Conservation (phyloP, 2,329 filamentous ascomycete species). For the Ceratocystis colombiana region DNA sequence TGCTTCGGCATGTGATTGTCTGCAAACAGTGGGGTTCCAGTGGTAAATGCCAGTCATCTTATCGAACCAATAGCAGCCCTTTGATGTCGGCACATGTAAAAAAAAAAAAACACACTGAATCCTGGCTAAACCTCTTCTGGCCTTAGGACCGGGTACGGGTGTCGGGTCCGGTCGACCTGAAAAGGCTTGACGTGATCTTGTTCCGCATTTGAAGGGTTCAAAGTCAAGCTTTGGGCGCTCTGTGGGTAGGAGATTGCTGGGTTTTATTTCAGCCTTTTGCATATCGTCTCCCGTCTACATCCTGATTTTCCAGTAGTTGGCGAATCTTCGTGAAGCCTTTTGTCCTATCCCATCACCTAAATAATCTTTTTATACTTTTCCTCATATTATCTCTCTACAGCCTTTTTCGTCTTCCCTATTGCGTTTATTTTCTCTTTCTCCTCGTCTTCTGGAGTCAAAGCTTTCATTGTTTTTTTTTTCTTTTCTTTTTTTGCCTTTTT, state of each 20-base stretch:
- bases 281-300: not conserved
- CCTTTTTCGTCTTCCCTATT: not conserved
- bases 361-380: not conserved
- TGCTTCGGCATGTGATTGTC: not conserved
- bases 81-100: not conserved
- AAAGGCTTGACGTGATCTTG: not conserved
- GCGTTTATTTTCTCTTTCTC: slow-evolving; percentile 1
- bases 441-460: not conserved
- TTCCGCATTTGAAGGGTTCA: not conserved
- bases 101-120: slow-evolving; percentile 1
- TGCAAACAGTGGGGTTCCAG: not conserved
- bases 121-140: not conserved
- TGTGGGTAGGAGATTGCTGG: not conserved
- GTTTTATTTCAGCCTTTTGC: not conserved
- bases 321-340: not conserved
- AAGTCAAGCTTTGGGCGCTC: not conserved
- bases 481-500: not conserved
- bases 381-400: not conserved
- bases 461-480: slow-evolving; percentile 13
- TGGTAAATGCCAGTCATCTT: not conserved
- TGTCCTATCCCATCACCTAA: not conserved
- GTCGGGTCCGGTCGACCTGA: not conserved
- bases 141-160: not conserved
- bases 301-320: not conserved
- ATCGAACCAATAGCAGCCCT: not conserved